A percentile compares a stretch with the other conserved stretches of the same genome.
Evolutionary conservation across 2,329 filamentous ascomycete species (phyloP).

Genomic region (Monosporascus cannonballus): DNA sequence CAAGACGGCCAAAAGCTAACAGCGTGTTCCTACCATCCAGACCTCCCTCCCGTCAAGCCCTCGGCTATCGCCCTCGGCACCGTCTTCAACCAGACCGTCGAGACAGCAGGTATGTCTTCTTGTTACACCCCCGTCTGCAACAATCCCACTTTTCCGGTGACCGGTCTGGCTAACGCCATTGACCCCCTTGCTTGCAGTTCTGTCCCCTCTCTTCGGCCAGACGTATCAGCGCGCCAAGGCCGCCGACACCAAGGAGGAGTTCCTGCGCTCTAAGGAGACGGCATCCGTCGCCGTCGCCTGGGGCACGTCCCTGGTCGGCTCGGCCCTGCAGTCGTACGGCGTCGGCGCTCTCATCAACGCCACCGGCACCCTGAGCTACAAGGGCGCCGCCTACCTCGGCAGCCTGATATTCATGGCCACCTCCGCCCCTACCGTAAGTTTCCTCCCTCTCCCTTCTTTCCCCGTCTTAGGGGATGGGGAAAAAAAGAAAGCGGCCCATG

Average conservation of each 20-base stretch:
- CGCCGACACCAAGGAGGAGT: constrained; percentile 94
- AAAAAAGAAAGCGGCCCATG: constrained; percentile 1
- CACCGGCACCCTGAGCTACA: constrained; percentile 91
- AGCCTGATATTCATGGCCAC: constrained; percentile 86
- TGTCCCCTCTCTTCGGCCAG: constrained; percentile 86
- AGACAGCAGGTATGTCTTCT: constrained; percentile 54
- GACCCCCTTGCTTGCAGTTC: constrained; percentile 39
- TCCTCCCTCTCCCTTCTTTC: background rate
- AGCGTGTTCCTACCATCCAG: constrained; percentile 23
- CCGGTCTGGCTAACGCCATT: constrained; percentile 1
- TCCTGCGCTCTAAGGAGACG: constrained; percentile 88
- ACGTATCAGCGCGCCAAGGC: constrained; percentile 89
- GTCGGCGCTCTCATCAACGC: constrained; percentile 89
- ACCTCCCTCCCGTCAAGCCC: constrained; percentile 79
- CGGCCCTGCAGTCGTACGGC: constrained; percentile 82
- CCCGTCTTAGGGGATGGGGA: background rate
- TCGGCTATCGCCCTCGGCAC: constrained; percentile 96
- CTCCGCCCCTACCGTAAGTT: constrained; percentile 75
- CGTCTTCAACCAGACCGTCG: constrained; percentile 88
- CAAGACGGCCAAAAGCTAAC: too few relatives aligned
- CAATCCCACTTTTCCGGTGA: background rate
- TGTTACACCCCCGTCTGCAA: background rate
- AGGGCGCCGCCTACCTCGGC: constrained; percentile 92
- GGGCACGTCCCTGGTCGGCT: constrained; percentile 85
- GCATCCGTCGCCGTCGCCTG: constrained; percentile 80